Evolutionary conservation across 768 basidiomycete genomes (phyloP).

Genomic region (Candolleomyces eurysporus): DNA sequence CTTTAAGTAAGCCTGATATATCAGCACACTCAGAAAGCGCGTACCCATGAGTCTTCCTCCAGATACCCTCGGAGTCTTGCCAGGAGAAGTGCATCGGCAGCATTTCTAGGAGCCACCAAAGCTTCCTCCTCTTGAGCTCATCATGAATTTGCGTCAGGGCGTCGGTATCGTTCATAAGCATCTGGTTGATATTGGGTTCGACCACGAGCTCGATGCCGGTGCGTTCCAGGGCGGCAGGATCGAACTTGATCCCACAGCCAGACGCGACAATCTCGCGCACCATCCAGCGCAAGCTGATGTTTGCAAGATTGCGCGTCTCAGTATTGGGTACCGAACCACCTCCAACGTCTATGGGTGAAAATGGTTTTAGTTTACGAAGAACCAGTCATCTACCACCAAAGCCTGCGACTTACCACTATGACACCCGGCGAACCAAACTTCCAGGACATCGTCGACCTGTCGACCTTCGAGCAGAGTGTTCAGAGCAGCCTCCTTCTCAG

Average conservation of each 20-base stretch:
- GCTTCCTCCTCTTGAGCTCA: conserved; percentile 34
- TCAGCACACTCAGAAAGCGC: no score
- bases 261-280: no score
- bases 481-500: conserved; percentile 5
- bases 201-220: conserved; percentile 31
- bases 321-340: no score
- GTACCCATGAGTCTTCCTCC: conserved; percentile 44
- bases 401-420: conserved; percentile 52
- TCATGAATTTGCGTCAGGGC: conserved; percentile 54
- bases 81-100: conserved; percentile 52
- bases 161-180: conserved; percentile 22
- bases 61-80: conserved; percentile 54
- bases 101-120: conserved; percentile 78
- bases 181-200: conserved; percentile 6
- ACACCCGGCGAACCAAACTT: conserved; percentile 81
- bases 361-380: no score
- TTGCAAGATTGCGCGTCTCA: no score
- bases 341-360: conserved; percentile 27
- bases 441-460: conserved; percentile 49
- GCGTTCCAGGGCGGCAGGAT: conserved; percentile 42
- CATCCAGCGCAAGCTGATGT: no score
- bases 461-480: conserved; percentile 9
- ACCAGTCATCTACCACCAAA: no score
- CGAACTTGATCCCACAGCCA: conserved; percentile 53
- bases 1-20: no score